Conservation (phyloP, 2,329 filamentous ascomycete genomes). For the Colletotrichum chlorophyti region DNA sequence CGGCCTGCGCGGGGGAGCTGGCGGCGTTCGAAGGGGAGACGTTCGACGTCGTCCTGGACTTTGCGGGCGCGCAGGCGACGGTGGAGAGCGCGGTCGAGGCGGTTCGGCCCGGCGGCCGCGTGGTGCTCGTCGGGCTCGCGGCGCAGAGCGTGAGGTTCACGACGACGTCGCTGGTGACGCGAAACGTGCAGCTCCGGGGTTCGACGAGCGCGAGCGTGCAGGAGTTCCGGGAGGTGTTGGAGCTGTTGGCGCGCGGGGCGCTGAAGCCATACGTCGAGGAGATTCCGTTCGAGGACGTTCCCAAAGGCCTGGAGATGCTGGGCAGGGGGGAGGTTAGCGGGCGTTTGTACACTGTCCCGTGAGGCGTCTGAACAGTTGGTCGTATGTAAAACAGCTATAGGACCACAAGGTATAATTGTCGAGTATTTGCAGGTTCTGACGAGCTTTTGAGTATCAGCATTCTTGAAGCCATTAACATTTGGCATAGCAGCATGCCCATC, state of each 20-base stretch:
- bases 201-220: conserved; percentile 9
- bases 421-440: too few relatives aligned
- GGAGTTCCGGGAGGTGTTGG: conserved; percentile 3
- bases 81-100: conserved; percentile 1
- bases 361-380: too few relatives aligned
- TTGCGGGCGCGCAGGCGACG: conserved; percentile 12
- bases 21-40: background rate
- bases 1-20: background rate
- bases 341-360: background rate
- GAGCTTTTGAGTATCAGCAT: too few relatives aligned
- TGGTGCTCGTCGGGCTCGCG: conserved; percentile 21
- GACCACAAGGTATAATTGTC: too few relatives aligned
- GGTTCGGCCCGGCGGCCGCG: conserved; percentile 13
- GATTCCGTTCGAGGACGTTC: background rate
- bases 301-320: background rate
- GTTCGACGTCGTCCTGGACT: conserved; percentile 22
- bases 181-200: background rate
- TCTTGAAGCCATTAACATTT: too few relatives aligned
- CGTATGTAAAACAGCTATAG: too few relatives aligned
- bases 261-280: background rate
- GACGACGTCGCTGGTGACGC: conserved; percentile 1
- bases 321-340: background rate
- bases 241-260: background rate
- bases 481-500: too few relatives aligned
- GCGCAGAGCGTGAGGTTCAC: background rate